Base-by-base conservation (phyloP, 106 monocot species). In the Allium sativum region DNA sequence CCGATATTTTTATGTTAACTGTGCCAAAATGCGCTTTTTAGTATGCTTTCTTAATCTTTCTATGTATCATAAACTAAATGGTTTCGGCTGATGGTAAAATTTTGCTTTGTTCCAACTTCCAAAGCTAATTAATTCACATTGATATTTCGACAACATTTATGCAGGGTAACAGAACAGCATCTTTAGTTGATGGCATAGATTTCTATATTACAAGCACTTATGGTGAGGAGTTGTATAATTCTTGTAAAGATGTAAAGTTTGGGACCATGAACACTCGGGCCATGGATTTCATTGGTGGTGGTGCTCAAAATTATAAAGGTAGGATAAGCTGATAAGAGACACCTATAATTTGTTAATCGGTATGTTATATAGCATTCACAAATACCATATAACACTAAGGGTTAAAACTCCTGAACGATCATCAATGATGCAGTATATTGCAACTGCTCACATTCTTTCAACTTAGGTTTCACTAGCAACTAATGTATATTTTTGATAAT, bases 171-270 rank as follows among this genome's bases (percentile, higher is more conserved):
- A 80, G 67, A 65, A 96, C 61, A 45, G 63, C 69, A 78, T 68
- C 87, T 51, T 31, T 31, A 31, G 91, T 98, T 78, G 75, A 85
- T 81, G 84, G 74, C 21, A 92, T 98, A 67, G 91, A 98, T 72
- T 80, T 74, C 60, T 92, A 69, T 73, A 58, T 88, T 18, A 85
- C 77, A 43, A 58, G 58, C 52, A 20, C 63, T 21, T 92, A 85
- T 69, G 84, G 74, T 11, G 78, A 87, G 73, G 68, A 85, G 18
- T 63, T 98, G 50, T 98, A 72, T 73, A 71, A 92, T 55, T 98
- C 96, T 41, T 98, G 96, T 72, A 98, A 98, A 75, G 91, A 98
- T 76, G 96, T 98, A 21, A 98, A 98, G 59, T 98, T 98, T 88
- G 96, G 96, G 15, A 85, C 82, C 9, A 73, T 92, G 91, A 98